phyloP scores from a whole-genome alignment of 768 basidiomycete genomes.

The Leccinum imitatum region DNA sequence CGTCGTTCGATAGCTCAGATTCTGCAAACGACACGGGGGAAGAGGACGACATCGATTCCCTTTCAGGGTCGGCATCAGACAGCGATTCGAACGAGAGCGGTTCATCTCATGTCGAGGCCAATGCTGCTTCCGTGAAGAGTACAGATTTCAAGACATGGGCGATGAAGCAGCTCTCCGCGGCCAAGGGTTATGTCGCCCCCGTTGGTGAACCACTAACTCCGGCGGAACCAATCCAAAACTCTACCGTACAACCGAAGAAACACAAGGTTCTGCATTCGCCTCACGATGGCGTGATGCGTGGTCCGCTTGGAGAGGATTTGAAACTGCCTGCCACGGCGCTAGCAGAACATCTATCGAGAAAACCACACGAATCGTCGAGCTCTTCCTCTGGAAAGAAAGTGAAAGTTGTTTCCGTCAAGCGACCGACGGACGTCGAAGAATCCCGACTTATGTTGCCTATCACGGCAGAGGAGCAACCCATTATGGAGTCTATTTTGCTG shows the following conservation, averaged over 20 bases:
- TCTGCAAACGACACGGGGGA: slow-evolving; percentile 58
- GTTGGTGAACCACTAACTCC: slow-evolving; percentile 16
- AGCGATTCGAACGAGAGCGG: slow-evolving; percentile 18
- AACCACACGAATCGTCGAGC: not conserved
- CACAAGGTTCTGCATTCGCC: slow-evolving; percentile 40
- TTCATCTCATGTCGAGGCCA: slow-evolving; percentile 16
- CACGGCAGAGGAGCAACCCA: slow-evolving; percentile 87
- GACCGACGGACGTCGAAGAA: slow-evolving; percentile 72
- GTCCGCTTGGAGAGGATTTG: slow-evolving; percentile 77
- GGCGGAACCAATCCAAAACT: slow-evolving; percentile 8
- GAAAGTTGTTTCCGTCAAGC: slow-evolving; percentile 54
- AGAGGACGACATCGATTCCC: slow-evolving; percentile 20
- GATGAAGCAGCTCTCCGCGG: slow-evolving; percentile 62
- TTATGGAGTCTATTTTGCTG: slow-evolving; percentile 88
- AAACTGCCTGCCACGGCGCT: slow-evolving; percentile 67
- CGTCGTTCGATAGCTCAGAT: slow-evolving; percentile 77
- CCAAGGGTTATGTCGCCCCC: slow-evolving; percentile 38
- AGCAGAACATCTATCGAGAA: slow-evolving; percentile 41
- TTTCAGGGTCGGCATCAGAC: slow-evolving; percentile 17
- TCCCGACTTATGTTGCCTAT: slow-evolving; percentile 82
- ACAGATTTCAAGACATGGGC: slow-evolving; percentile 90
- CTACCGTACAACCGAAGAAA: slow-evolving; percentile 40
- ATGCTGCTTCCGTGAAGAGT: slow-evolving; percentile 35
- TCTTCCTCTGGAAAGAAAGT: slow-evolving; percentile 23
- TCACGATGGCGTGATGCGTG: slow-evolving; percentile 52